These are phyloP conservation scores for Maudiozyma serrabonitensis DNA, from an alignment of 805 yeast species.

Conservation along the genomic window DNA sequence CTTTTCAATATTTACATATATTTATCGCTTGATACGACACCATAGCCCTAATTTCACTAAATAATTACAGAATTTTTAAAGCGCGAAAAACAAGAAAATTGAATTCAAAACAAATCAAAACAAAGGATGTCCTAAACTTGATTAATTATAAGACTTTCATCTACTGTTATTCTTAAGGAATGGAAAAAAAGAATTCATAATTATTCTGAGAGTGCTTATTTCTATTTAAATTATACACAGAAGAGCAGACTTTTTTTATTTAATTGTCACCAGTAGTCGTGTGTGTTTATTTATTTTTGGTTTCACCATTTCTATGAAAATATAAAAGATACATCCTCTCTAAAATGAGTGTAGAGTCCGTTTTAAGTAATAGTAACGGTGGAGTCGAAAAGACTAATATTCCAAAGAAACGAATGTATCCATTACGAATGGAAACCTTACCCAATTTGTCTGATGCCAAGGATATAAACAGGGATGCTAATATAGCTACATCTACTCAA, in stretches of 20 bases:
- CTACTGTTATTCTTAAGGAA: too few relatives aligned
- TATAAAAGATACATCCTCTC: too few relatives aligned
- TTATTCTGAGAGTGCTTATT: too few relatives aligned
- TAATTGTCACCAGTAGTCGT: background rate
- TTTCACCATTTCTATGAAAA: too few relatives aligned
- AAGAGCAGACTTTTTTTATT: background rate
- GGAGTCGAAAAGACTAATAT: background rate
- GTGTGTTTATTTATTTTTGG: background rate
- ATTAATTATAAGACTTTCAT: too few relatives aligned
- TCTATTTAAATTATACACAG: too few relatives aligned
- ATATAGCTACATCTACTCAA: conserved; percentile 1
- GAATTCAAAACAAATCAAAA: background rate
- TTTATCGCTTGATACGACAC: background rate
- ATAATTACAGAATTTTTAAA: background rate
- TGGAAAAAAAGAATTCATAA: too few relatives aligned
- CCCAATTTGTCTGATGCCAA: conserved; percentile 5
- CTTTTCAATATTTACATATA: background rate
- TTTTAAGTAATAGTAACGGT: background rate
- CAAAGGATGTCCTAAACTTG: background rate
- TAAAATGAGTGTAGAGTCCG: conserved; percentile 1
- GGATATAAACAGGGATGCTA: conserved; percentile 1
- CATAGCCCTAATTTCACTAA: background rate
- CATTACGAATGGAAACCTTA: conserved; percentile 19
- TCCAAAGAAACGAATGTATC: conserved; percentile 12
- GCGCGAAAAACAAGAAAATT: background rate